phyloP scores from a whole-genome alignment of 169 alveolate species.

The Cryptosporidium felis region DNA sequence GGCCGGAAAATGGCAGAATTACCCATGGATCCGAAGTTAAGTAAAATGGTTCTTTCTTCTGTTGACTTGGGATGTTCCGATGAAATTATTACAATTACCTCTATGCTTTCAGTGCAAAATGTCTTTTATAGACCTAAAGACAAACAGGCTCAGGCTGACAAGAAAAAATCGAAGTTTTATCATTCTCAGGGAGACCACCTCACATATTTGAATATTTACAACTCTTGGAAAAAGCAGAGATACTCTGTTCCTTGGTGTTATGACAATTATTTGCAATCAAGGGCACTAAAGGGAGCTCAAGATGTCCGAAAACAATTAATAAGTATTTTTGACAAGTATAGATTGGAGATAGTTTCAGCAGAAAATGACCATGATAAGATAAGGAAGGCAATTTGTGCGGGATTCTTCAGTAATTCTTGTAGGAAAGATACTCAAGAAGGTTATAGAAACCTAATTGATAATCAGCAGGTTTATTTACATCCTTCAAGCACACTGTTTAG shows the following conservation, averaged over 20 bases:
- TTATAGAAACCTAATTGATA: constrained; percentile 94
- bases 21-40: constrained; percentile 97
- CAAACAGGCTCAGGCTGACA: constrained; percentile 95
- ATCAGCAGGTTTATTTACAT: constrained; percentile 96
- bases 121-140: constrained; percentile 98
- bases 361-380: constrained; percentile 89
- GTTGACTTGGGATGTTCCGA: constrained; percentile 97
- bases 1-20: constrained; percentile 99
- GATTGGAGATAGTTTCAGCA: constrained; percentile 86
- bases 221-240: constrained; percentile 92
- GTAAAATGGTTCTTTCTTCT: constrained; percentile 96
- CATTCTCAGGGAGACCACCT: constrained; percentile 98
- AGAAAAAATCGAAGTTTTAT: constrained; percentile 92
- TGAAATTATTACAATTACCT: constrained; percentile 96
- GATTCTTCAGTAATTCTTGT: constrained; percentile 97
- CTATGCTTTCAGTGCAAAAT: constrained; percentile 97
- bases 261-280: constrained; percentile 95
- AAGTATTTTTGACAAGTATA: constrained; percentile 94
- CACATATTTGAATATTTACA: constrained; percentile 94
- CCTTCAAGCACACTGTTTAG: constrained; percentile 96
- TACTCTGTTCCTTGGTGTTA: constrained; percentile 96
- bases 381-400: constrained; percentile 96
- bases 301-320: constrained; percentile 96
- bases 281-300: constrained; percentile 95
- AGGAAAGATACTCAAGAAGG: constrained; percentile 97